Conservation (phyloP, 352 stramenopile genomes). For the Plasmopara muralis region DNA sequence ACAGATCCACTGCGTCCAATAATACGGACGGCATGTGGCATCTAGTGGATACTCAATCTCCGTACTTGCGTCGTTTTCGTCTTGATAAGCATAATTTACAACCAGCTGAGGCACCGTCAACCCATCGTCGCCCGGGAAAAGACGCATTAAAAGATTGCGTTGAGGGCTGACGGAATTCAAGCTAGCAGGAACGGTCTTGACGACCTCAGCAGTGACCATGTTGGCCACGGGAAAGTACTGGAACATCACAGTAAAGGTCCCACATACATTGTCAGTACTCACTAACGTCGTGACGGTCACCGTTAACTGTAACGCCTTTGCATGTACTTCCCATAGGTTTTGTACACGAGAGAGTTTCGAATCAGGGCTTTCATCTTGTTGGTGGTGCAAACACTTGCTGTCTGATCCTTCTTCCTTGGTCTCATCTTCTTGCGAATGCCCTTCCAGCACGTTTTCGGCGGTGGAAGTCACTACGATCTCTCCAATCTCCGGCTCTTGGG, state of each 20-base stretch:
- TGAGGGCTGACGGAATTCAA: constrained; percentile 13
- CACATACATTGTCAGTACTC: constrained; percentile 22
- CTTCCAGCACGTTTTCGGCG: constrained; percentile 39
- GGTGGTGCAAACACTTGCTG: constrained; percentile 12
- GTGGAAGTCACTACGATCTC: constrained; percentile 34
- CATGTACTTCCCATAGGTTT: constrained; percentile 45
- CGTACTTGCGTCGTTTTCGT: constrained; percentile 9
- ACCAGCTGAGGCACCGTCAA: constrained; percentile 31
- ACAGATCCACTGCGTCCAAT: constrained; percentile 75
- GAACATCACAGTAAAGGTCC: constrained; percentile 50
- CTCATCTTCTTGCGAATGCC: constrained; percentile 36
- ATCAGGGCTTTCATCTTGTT: constrained; percentile 21
- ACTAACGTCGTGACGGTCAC: constrained; percentile 28
- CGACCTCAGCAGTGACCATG: constrained; percentile 49
- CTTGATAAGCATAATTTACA: constrained; percentile 43
- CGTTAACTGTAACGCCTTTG: constrained; percentile 48
- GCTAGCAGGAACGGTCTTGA: constrained; percentile 25
- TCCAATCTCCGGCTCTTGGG: constrained; percentile 28
- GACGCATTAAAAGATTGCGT: constrained; percentile 38
- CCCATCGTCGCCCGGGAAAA: constrained; percentile 63
- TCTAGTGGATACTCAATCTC: constrained; percentile 47
- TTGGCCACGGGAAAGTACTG: constrained; percentile 50
- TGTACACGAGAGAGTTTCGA: constrained; percentile 10
- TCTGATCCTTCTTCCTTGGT: constrained; percentile 29
- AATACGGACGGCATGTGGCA: constrained; percentile 41